Percentiles rank a stretch among this genome's conserved stretches.
These are phyloP conservation scores for Exophiala aquamarina DNA, from an alignment of 2,329 filamentous ascomycete genomes.

Conservation along the genomic window DNA sequence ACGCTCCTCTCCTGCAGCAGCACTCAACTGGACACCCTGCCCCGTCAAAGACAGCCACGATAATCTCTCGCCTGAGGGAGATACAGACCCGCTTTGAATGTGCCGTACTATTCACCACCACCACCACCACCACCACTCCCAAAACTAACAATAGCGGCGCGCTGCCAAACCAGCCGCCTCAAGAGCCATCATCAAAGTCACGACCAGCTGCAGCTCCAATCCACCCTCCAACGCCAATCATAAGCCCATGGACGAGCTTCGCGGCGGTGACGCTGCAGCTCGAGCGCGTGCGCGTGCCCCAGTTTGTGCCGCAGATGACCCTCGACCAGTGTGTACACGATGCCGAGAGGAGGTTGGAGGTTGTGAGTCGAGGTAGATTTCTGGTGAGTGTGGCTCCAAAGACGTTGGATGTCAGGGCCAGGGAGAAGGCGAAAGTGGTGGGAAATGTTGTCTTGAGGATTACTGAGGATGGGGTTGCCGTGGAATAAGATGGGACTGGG, in stretches of 20 bases:
- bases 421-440: neutral
- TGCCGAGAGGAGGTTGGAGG: slow-evolving; percentile 36
- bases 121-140: slow-evolving; percentile 22
- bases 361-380: slow-evolving; percentile 29
- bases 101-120: slow-evolving; percentile 40
- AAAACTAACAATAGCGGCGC: slow-evolving; percentile 13
- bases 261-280: slow-evolving; percentile 40
- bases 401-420: neutral
- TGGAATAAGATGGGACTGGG: too few species aligned
- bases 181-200: slow-evolving; percentile 4
- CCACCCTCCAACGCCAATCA: slow-evolving; percentile 27
- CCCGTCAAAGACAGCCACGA: slow-evolving; percentile 11
- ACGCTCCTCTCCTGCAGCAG: slow-evolving; percentile 21
- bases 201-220: neutral
- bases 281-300: slow-evolving; percentile 35
- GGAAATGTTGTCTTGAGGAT: slow-evolving; percentile 12
- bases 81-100: slow-evolving; percentile 41
- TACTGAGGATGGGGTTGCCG: slow-evolving; percentile 8
- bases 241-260: slow-evolving; percentile 40
- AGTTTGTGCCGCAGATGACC: slow-evolving; percentile 37
- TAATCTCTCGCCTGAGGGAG: slow-evolving; percentile 30
- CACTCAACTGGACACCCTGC: neutral
- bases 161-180: slow-evolving; percentile 1
- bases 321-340: slow-evolving; percentile 36
- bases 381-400: neutral